Percentiles rank a stretch among this genome's conserved stretches.
These are phyloP conservation scores for Phycomyces blakesleeanus DNA, from an alignment of 192 early-diverging fungal genomes.

Conservation along the genomic window DNA sequence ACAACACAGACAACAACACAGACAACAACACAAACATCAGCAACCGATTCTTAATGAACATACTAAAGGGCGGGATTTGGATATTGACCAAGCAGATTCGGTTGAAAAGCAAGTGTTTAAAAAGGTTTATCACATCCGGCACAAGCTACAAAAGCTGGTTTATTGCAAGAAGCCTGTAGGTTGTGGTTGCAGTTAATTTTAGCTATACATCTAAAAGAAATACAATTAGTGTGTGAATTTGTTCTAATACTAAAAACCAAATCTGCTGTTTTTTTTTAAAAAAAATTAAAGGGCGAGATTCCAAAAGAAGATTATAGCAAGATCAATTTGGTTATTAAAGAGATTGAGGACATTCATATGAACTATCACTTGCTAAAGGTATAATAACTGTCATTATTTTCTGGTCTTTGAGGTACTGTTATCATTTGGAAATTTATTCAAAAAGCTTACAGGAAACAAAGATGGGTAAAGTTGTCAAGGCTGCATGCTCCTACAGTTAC, in stretches of 20 bases:
- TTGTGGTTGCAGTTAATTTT: no score
- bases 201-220: no score
- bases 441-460: conserved; percentile 25
- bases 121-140: conserved; percentile 28
- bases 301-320: conserved; percentile 27
- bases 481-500: conserved; percentile 21
- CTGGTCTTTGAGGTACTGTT: not conserved
- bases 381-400: no score
- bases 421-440: not conserved
- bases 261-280: not conserved
- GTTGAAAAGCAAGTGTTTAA: conserved; percentile 3
- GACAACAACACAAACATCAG: not conserved
- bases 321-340: conserved; percentile 17
- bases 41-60: not conserved
- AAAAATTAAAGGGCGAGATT: conserved; percentile 20
- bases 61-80: not conserved
- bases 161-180: conserved; percentile 31
- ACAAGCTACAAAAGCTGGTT: conserved; percentile 27
- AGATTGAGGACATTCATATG: conserved; percentile 28
- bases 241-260: not conserved
- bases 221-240: not conserved
- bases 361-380: conserved; percentile 28
- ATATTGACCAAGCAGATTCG: not conserved
- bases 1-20: no score
- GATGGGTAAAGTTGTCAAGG: conserved; percentile 35